Evolutionary conservation across 2,329 filamentous ascomycete species (phyloP).

Genomic region (Arthrobotrys conoides): DNA sequence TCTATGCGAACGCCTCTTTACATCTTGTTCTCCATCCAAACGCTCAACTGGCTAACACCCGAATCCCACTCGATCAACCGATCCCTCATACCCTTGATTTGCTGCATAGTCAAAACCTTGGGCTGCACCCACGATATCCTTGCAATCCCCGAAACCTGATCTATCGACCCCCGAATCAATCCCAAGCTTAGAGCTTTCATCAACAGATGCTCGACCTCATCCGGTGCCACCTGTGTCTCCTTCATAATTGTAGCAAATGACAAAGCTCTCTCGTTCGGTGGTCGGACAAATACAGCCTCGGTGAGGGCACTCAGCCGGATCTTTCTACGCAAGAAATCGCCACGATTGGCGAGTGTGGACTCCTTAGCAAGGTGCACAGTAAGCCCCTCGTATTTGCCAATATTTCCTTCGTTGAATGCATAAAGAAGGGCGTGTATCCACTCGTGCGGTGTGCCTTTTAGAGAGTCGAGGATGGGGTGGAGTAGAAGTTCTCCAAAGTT

Average conservation of each 20-base stretch:
- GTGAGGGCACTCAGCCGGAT: constrained; percentile 97
- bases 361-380: constrained; percentile 85
- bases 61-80: constrained; percentile 94
- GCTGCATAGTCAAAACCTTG: constrained; percentile 94
- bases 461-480: constrained; percentile 91
- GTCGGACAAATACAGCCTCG: constrained; percentile 94
- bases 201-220: constrained; percentile 96
- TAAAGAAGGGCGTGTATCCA: constrained; percentile 98
- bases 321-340: constrained; percentile 91
- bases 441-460: constrained; percentile 79
- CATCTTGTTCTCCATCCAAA: constrained; percentile 63
- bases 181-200: constrained; percentile 99
- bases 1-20: not conserved
- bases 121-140: constrained; percentile 99
- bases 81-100: constrained; percentile 92
- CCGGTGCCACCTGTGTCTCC: constrained; percentile 90
- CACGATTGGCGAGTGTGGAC: constrained; percentile 82
- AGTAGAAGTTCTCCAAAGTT: constrained; percentile 99
- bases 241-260: constrained; percentile 87
- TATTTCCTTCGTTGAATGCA: constrained; percentile 95
- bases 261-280: constrained; percentile 95
- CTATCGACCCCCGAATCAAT: constrained; percentile 89
- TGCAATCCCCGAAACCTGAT: constrained; percentile 94
- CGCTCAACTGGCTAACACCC: constrained; percentile 85
- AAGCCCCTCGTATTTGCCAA: constrained; percentile 86